These are phyloP conservation scores for Drechslerella dactyloides DNA, from an alignment of 2,329 filamentous ascomycete species.

Conservation along the genomic window DNA sequence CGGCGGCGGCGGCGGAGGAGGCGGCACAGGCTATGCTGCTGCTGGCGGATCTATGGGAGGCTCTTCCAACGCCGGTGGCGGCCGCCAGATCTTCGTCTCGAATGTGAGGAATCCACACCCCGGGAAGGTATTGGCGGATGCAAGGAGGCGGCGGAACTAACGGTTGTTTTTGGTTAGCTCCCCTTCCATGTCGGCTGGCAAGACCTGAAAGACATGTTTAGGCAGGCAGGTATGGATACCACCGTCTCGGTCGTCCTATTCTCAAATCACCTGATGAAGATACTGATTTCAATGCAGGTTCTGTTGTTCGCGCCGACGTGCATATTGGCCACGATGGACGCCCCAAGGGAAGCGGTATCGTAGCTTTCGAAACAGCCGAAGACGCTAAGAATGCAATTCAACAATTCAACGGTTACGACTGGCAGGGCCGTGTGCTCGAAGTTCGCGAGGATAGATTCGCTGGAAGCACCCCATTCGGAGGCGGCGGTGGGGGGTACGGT, in stretches of 20 bases:
- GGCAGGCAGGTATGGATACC: slow-evolving; percentile 83
- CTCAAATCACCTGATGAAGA: not conserved
- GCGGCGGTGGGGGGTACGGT: slow-evolving; percentile 60
- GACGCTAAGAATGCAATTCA: slow-evolving; percentile 95
- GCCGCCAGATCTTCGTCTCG: slow-evolving; percentile 93
- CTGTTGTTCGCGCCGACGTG: slow-evolving; percentile 92
- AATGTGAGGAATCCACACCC: slow-evolving; percentile 74
- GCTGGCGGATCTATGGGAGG: slow-evolving; percentile 16
- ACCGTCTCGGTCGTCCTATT: slow-evolving; percentile 17
- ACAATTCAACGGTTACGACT: slow-evolving; percentile 98
- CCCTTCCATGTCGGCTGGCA: slow-evolving; percentile 98
- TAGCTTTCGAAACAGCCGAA: slow-evolving; percentile 92
- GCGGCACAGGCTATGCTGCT: slow-evolving; percentile 62
- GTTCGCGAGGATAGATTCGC: slow-evolving; percentile 97
- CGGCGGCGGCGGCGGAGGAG: slow-evolving; percentile 56
- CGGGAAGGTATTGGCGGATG: slow-evolving; percentile 14
- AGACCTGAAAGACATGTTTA: slow-evolving; percentile 97
- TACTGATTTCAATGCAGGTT: slow-evolving; percentile 63
- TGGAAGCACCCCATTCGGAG: slow-evolving; percentile 62
- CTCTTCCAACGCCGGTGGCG: slow-evolving; percentile 60
- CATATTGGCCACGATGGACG: slow-evolving; percentile 89
- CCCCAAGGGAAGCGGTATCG: slow-evolving; percentile 95
- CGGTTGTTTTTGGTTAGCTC: slow-evolving; percentile 66
- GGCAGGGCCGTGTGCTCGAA: slow-evolving; percentile 91
- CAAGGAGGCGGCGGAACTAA: not conserved